Base-by-base conservation (phyloP, 2,329 filamentous ascomycete species). In the Monilinia aucupariae region DNA sequence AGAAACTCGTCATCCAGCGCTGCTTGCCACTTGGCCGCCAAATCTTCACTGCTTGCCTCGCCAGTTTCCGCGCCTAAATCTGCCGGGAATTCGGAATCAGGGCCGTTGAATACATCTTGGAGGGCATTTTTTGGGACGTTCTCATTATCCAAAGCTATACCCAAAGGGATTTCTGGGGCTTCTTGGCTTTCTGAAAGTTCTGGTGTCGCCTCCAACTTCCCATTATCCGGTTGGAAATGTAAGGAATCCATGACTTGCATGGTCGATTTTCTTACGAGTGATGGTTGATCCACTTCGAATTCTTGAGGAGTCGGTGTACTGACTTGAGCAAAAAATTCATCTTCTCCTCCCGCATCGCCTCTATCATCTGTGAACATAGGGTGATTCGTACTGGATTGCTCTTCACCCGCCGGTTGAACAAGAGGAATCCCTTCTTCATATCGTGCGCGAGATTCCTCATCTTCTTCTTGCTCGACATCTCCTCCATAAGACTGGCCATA, bases 21-120 rank as follows among this genome's bases (percentile, higher is more conserved):
- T 53, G 90, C 88, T 67, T 91, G 85, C 90, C 93, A 96, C 68
- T 91, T 87, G 22, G 89, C 89, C 52, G 89, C 88, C 48, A 94
- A 75, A 71, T 87, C 82, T 8, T 82, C 78, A 49, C 86, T 82
- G 4, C 82, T 77, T 22, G 66, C 58, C 22, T 70, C 64, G 10
- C 43, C 48, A 13, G 76, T 72, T 12, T 72, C 71, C 4, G 67
- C 67, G 15, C 61, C 68, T 43, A 71, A 53, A 43, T 68, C 68
- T 54, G 68, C 58, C 5, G 71, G 69, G n/a, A 72, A 48, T 17
- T 71, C 64, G 13, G 70, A 70, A 53, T 66, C 71, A 52, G 65
- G 65, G 27, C 71, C 71, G 58, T 62, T 66, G n/a, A 66, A 67
- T 41, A 69, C 68, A n/a, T 64, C 69, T 49, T 67, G 69, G 15